These are phyloP conservation scores for Tolypocladium paradoxum DNA, from an alignment of 2,329 filamentous ascomycete genomes.

Conservation along the genomic window DNA sequence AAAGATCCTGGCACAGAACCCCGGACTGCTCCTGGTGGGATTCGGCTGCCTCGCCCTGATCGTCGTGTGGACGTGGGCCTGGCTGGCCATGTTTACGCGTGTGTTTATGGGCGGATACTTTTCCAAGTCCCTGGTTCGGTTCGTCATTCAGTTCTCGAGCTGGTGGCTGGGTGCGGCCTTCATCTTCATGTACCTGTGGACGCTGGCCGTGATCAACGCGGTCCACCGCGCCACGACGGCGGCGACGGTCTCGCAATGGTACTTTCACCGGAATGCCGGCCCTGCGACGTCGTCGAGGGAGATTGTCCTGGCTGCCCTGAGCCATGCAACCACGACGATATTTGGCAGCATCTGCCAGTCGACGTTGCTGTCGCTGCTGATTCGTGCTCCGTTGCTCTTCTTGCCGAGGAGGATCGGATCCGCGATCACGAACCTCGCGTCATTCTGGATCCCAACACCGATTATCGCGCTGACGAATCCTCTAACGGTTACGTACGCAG, in stretches of 20 bases:
- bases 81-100: slow-evolving; percentile 92
- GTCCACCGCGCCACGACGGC: slow-evolving; percentile 86
- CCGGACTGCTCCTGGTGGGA: slow-evolving; percentile 73
- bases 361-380: slow-evolving; percentile 66
- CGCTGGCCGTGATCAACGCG: slow-evolving; percentile 73
- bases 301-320: slow-evolving; percentile 72
- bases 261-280: slow-evolving; percentile 82
- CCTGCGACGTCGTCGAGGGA: slow-evolving; percentile 68
- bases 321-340: slow-evolving; percentile 73
- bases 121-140: slow-evolving; percentile 48
- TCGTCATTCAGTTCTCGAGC: slow-evolving; percentile 76
- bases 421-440: slow-evolving; percentile 62
- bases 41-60: slow-evolving; percentile 65
- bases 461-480: slow-evolving; percentile 83
- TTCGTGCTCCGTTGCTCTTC: slow-evolving; percentile 76
- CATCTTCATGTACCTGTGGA: slow-evolving; percentile 92
- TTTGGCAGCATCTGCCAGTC: slow-evolving; percentile 90
- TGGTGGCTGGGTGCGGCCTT: slow-evolving; percentile 96
- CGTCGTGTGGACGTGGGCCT: slow-evolving; percentile 87
- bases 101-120: slow-evolving; percentile 91
- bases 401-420: slow-evolving; percentile 59
- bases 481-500: slow-evolving; percentile 81
- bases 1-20: slow-evolving; percentile 74
- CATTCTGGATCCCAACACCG: slow-evolving; percentile 74
- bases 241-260: slow-evolving; percentile 96